Conservation (phyloP, 441 rosid species). For the Pelargonium myrrhifolium region DNA sequence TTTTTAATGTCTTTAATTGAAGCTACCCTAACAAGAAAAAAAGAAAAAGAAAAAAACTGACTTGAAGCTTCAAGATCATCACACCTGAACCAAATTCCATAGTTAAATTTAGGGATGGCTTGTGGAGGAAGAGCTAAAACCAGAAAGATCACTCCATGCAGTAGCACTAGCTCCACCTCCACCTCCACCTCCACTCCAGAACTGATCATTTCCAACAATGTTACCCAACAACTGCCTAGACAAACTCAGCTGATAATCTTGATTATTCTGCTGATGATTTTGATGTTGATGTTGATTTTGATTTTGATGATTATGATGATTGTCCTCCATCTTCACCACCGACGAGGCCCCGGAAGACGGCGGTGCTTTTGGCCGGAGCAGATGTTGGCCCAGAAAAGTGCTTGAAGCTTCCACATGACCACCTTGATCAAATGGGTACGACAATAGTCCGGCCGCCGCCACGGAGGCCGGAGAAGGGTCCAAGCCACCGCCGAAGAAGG, state of each 20-base stretch:
- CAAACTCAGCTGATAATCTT: conserved; percentile 25
- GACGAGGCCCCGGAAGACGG: conserved; percentile 35
- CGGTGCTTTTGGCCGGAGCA: conserved; percentile 31
- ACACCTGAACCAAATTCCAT: background rate
- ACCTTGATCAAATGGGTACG: conserved; percentile 47
- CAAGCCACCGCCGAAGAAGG: conserved; percentile 42
- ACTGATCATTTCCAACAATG: conserved; percentile 40
- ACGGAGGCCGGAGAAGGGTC: conserved; percentile 35
- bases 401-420: conserved; percentile 29
- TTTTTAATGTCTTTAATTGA: background rate
- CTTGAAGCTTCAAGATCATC: background rate
- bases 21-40: background rate
- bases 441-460: conserved; percentile 3
- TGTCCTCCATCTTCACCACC: conserved; percentile 74
- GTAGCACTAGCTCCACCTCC: conserved; percentile 14
- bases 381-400: conserved; percentile 25
- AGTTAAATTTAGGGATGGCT: conserved; percentile 22
- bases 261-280: background rate
- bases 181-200: conserved; percentile 37
- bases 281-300: background rate
- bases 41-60: too few species aligned
- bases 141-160: conserved; percentile 75
- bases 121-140: conserved; percentile 69
- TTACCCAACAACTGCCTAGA: conserved; percentile 47
- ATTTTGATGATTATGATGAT: background rate